A percentile compares a stretch with the other conserved stretches of the same genome.
Evolutionary conservation across 2,329 filamentous ascomycete genomes (phyloP).

Genomic region (Coniochaeta sp.): DNA sequence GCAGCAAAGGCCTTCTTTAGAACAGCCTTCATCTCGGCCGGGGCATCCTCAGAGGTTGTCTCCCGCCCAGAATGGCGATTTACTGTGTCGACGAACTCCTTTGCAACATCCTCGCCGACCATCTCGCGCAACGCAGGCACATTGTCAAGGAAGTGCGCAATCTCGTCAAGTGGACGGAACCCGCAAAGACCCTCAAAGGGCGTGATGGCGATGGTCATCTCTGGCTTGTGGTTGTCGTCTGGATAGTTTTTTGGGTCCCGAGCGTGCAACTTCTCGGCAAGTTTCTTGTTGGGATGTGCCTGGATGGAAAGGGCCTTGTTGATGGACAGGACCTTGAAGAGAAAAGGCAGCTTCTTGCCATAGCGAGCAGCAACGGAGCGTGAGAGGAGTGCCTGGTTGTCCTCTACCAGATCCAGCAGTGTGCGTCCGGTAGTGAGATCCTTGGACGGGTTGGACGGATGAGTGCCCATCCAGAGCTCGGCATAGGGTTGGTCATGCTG

Average conservation of each 20-base stretch:
- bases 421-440: slow-evolving; percentile 77
- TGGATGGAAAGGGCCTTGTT: slow-evolving; percentile 95
- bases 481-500: slow-evolving; percentile 88
- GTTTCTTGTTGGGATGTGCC: slow-evolving; percentile 91
- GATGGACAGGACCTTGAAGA: slow-evolving; percentile 97
- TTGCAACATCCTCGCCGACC: slow-evolving; percentile 57
- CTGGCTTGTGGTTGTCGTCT: slow-evolving; percentile 98
- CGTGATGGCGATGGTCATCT: slow-evolving; percentile 98
- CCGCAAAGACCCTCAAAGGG: slow-evolving; percentile 94
- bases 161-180: slow-evolving; percentile 82
- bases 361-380: slow-evolving; percentile 66
- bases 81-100: slow-evolving; percentile 46
- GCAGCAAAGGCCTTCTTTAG: slow-evolving; percentile 68
- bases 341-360: slow-evolving; percentile 78
- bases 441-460: slow-evolving; percentile 90
- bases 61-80: slow-evolving; percentile 33
- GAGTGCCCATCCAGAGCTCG: slow-evolving; percentile 99
- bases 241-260: slow-evolving; percentile 91
- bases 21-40: slow-evolving; percentile 63
- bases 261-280: slow-evolving; percentile 80
- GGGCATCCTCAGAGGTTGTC: slow-evolving; percentile 9
- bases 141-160: slow-evolving; percentile 69
- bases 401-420: slow-evolving; percentile 78
- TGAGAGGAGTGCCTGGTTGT: slow-evolving; percentile 79
- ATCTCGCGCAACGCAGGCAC: slow-evolving; percentile 52